Evolutionary conservation across 1,284 basidiomycete species (phyloP), one percentile per base, ranked within the genome.

Genomic region (Fomitopsis betulina): DNA sequence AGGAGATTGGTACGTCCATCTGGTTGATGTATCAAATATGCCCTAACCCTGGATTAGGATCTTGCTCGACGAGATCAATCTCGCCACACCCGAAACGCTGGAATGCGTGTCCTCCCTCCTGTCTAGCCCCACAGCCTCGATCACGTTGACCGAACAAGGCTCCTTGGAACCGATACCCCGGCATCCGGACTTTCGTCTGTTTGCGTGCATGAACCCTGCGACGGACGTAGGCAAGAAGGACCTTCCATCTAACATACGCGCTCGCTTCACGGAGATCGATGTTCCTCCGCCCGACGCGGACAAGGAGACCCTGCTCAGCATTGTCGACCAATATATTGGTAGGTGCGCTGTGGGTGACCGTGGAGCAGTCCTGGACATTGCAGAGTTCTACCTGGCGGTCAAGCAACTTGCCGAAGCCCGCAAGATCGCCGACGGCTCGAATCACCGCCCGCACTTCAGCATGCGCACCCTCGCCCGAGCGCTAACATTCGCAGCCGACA

Each of bases 181-280:
- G 1, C 97, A 99, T 71, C 87, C 94, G 19, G 89, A 97, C 66
- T 99, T 99, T 76, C 90, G 96, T 27, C 78, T 99, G 8, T 99
- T 99, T 68, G 96, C 95, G 1, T 99, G 97, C 72, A 99, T 99
- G 97, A 99, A 99, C 70, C 97, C 97, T 2, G 97, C 97, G 0
- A 99, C 96, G 2, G 97, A 99, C 64, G 93, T 98, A 21, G 97
- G 97, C 56, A 99, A 99, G 79, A 96, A 95, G 68, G 96, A 98
- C 67, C 85, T 99, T 1, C 93, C 94, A 10, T 87, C 91, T 0
- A 91, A 91, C 65, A 89, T 99, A 50, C 88, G 96, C 37, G 86
- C 90, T 7, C 86, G 93, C 33, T 99, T 99, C 76, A 98, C 95
- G 2, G 97, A 99, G 73, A 85, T 99, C 54, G 96, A 96, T 68